Base-by-base conservation (phyloP, 176 grass and related monocot genomes). In the Oryza nivara region DNA sequence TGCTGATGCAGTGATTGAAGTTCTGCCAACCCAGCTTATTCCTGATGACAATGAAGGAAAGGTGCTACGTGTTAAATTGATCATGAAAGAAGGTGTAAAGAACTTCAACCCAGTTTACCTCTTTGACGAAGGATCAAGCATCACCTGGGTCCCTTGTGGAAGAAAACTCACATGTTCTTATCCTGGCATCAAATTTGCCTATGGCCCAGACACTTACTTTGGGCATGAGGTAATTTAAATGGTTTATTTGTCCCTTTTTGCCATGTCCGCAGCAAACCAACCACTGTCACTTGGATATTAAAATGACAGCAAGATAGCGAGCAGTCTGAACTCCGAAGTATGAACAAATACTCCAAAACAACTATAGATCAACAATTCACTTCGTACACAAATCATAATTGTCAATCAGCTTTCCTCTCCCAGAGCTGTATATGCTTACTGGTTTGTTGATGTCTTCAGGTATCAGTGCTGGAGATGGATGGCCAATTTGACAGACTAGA, bases 81-180 rank as follows among this genome's bases (percentile, higher is more conserved):
- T 97, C 54, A 88, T 89, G 90, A 94, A 94, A 81, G 95, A 97
- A 91, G 95, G 95, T 0, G 43, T 86, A 75, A 91, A 92, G 75
- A 0, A 84, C 68, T 94, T 97, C 86, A 91, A 78, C 77, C 95
- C 95, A 11, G 92, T 91, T 80, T 97, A 94, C 80, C 90, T 97
- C 65, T 97, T 97, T 43, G 95, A 97, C 35, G 92, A 97, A 82
- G 95, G 92, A 32, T 97, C 95, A 65, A 97, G 84, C 78, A 94
- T 97, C 79, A 77, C 19, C 4, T 97, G 95, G 95, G 84, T 92
- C 60, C 95, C 95, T 41, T 97, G 95, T 49, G 95, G 95, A 66
- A 92, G 95, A 86, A 97, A 97, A 67, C 88, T 97, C 26, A 92
- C 92, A 68, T 94, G 90, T 84, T 94, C 95, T 60, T 97, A 97